A percentile compares a stretch with the other conserved stretches of the same genome.
Evolutionary conservation across 805 yeast genomes (phyloP).

Genomic region (Zygosaccharomyces gambellarensis): DNA sequence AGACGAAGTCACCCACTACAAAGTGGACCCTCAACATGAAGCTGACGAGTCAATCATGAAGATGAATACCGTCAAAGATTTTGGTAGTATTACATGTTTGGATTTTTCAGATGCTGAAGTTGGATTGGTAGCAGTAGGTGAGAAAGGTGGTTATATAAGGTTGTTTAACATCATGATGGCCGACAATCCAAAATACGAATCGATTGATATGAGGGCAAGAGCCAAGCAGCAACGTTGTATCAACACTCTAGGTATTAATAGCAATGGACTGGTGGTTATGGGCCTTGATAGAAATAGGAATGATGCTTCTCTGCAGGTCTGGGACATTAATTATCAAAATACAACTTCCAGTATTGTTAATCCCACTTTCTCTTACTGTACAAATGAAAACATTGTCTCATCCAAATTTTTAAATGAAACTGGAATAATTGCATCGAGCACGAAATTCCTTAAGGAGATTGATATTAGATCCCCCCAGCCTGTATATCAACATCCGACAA

Average conservation of each 20-base stretch:
- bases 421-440: conserved; percentile 64
- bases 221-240: conserved; percentile 71
- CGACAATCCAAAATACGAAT: conserved; percentile 15
- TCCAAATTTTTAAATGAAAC: conserved; percentile 61
- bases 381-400: conserved; percentile 71
- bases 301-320: conserved; percentile 70
- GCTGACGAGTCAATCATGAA: conserved; percentile 51
- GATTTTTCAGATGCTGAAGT: conserved; percentile 51
- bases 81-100: conserved; percentile 62
- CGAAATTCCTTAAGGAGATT: conserved; percentile 70
- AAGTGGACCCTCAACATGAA: conserved; percentile 46
- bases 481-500: conserved; percentile 67
- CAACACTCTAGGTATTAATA: conserved; percentile 66
- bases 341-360: conserved; percentile 48
- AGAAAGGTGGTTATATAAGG: conserved; percentile 60
- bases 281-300: conserved; percentile 76
- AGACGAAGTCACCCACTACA: conserved; percentile 69
- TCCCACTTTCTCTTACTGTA: conserved; percentile 54
- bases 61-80: conserved; percentile 53
- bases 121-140: conserved; percentile 72
- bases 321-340: conserved; percentile 66
- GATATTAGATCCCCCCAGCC: conserved; percentile 67
- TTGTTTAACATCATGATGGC: conserved; percentile 51
- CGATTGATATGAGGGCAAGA: conserved; percentile 26
- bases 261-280: conserved; percentile 60